Conservation (phyloP, 2,329 filamentous ascomycete species). For the Fusarium napiforme region DNA sequence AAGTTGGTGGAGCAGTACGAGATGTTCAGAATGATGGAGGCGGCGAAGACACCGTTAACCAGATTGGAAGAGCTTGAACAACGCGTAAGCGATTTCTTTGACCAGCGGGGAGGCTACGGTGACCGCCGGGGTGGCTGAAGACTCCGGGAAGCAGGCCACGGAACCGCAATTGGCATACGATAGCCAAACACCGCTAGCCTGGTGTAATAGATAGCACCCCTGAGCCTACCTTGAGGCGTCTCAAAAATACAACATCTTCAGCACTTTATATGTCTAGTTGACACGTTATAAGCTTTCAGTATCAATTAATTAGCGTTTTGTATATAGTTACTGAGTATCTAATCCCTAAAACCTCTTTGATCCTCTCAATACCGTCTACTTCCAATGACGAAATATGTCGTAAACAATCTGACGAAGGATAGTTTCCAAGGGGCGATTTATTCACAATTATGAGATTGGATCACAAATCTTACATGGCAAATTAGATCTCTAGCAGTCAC, state of each 20-base stretch:
- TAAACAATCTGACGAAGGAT: background rate
- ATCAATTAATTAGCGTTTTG: background rate
- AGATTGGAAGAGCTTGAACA: background rate
- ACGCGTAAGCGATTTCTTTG: too few relatives aligned
- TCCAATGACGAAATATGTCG: background rate
- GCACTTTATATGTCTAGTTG: too few relatives aligned
- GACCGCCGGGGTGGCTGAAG: fast-evolving
- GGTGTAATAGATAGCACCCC: background rate
- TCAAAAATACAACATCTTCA: background rate
- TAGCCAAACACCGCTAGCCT: fast-evolving
- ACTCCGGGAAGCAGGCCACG: fast-evolving
- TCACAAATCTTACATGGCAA: too few relatives aligned
- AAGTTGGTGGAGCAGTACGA: fast-evolving
- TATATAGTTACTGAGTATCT: background rate
- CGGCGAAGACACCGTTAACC: too few relatives aligned
- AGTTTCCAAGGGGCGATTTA: too few relatives aligned
- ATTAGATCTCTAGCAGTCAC: too few relatives aligned
- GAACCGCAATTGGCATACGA: fast-evolving
- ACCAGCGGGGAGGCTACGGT: background rate
- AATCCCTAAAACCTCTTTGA: background rate
- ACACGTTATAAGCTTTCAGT: too few relatives aligned
- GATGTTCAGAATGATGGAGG: background rate
- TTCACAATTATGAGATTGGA: too few relatives aligned
- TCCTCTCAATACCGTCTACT: background rate
- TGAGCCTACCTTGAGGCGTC: background rate